These are phyloP conservation scores for Chlamydomonas sphaeroides DNA, from an alignment of 139 green algal species.

Conservation along the genomic window DNA sequence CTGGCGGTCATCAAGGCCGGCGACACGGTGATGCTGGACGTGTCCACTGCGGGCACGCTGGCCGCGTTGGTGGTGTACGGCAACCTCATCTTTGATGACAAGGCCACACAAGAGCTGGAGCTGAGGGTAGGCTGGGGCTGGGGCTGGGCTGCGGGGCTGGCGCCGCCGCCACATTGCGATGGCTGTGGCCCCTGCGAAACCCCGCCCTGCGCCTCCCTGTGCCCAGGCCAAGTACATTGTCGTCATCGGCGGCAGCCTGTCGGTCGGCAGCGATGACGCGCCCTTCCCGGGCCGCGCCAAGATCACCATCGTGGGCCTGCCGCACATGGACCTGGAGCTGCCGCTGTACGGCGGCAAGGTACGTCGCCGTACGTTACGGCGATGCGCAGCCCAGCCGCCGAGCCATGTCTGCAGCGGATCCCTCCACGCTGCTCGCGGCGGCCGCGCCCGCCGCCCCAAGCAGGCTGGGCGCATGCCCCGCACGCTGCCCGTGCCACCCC, in stretches of 20 bases:
- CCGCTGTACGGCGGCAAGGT: conserved; percentile 77
- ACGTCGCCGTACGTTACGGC: too few species aligned
- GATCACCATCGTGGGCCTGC: not conserved
- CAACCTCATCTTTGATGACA: conserved; percentile 64
- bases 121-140: not conserved
- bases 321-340: conserved; percentile 49
- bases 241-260: not conserved
- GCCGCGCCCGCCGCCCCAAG: too few species aligned
- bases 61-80: conserved; percentile 64
- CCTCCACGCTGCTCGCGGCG: too few species aligned
- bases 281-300: not conserved
- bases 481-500: too few species aligned
- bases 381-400: too few species aligned
- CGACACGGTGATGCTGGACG: conserved; percentile 69
- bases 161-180: not conserved
- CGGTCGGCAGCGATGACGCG: not conserved
- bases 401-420: too few species aligned
- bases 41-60: conserved; percentile 60
- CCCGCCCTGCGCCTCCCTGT: too few species aligned
- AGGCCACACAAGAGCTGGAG: not conserved
- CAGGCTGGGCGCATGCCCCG: too few species aligned
- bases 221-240: not conserved
- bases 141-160: not conserved
- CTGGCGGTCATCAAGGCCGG: conserved; percentile 53
- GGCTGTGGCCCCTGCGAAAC: not conserved